Base-by-base conservation (phyloP, 768 basidiomycete genomes). In the Lyophyllum atratum region DNA sequence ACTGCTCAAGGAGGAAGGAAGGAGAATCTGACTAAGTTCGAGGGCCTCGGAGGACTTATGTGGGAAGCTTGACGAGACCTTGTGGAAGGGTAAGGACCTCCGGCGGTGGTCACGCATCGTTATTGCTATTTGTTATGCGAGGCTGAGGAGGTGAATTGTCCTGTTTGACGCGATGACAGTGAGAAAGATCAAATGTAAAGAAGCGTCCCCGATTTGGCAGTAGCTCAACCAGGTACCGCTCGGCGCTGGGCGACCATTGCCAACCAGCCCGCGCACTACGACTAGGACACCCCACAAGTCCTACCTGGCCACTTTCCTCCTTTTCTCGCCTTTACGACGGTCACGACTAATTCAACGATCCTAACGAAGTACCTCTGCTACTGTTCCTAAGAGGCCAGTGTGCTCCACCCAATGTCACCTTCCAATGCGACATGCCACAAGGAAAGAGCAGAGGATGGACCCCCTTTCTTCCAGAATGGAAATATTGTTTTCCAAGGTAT, bases 381-480 rank as follows among this genome's bases (percentile, higher is more conserved):
- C 12, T 6, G 12, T 33, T 12, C 12, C 12, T 12, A 12, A 33
- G 12, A 6, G 39, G 39, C 4, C 5, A 40, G n/a, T 21, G 17
- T 15, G 15, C 29, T 33, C 7, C 9, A 15, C n/a, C 4, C 21
- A 11, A 53, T 53, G 52, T 53, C 29, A 40, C 19, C 68, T 60
- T 61, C 64, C 9, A 64, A 67, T 48, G 49, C 39, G 40, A 66
- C 61, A 39, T 80, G 80, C 64, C 70, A 72, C 53, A 77, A 79
- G 53, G 67, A 75, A 37, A 73, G 76, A 19, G 76, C 82, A 10
- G 62, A 73, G 45, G 68, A 72, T 37, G 76, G 81, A 0, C 85
- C 85, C 1, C 78, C 87, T 4, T 70, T 92, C 33, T 75, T 87
- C 52, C 80, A 86, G 65, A 76, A 85, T 63, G 88, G 87, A 26